phyloP scores from a whole-genome alignment of 1,139 yeast genomes.

The Nakaseomyces sp. region DNA sequence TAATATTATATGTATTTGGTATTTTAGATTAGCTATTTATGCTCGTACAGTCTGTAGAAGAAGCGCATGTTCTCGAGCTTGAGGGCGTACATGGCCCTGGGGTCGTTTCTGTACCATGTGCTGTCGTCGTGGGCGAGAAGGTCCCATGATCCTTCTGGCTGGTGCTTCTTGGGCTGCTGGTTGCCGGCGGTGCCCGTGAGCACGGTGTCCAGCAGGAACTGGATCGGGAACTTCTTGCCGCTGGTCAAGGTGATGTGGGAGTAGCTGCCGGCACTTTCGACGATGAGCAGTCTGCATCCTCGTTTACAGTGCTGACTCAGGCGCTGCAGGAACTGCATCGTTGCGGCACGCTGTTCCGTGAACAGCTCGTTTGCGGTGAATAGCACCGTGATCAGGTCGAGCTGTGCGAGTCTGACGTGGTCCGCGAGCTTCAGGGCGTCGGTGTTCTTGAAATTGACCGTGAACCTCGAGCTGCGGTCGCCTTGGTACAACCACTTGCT shows the following conservation, averaged over 20 bases:
- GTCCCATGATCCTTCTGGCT: constrained; percentile 50
- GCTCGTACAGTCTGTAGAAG: constrained; percentile 64
- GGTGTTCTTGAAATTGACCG: constrained; percentile 40
- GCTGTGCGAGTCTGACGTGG: constrained; percentile 19
- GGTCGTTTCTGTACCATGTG: constrained; percentile 65
- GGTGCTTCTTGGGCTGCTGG: constrained; percentile 15
- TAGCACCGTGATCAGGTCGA: constrained; percentile 53
- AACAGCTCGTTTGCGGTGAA: constrained; percentile 86
- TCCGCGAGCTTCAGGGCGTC: constrained; percentile 39
- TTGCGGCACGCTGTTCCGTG: constrained; percentile 53
- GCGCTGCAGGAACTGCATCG: constrained; percentile 51
- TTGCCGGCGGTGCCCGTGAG: constrained; percentile 48
- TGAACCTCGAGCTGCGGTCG: constrained; percentile 29
- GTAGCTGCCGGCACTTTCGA: constrained; percentile 87
- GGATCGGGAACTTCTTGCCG: constrained; percentile 65
- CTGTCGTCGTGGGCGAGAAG: constrained; percentile 59
- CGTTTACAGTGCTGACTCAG: constrained; percentile 40
- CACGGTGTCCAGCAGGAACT: constrained; percentile 66
- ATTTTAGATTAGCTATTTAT: constrained; percentile 25
- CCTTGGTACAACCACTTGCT: constrained; percentile 43
- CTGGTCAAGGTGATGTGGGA: constrained; percentile 71
- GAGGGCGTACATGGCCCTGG: constrained; percentile 52
- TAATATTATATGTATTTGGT: too few species aligned
- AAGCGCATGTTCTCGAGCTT: constrained; percentile 83
- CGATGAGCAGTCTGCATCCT: constrained; percentile 56